Percentiles rank a stretch among this genome's conserved stretches.
These are phyloP conservation scores for Aureobasidium sp. DNA, from an alignment of 2,329 filamentous ascomycete genomes.

Conservation along the genomic window DNA sequence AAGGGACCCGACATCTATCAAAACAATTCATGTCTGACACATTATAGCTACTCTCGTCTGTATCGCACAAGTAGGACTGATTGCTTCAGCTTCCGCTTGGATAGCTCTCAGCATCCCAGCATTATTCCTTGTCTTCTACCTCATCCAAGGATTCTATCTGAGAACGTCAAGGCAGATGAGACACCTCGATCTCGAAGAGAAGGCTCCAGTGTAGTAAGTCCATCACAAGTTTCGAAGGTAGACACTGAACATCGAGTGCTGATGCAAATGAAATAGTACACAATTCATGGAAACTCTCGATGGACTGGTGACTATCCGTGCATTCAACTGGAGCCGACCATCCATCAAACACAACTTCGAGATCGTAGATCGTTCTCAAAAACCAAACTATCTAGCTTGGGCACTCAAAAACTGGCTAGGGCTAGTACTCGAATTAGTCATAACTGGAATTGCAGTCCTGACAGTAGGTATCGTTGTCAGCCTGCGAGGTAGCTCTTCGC, in stretches of 20 bases:
- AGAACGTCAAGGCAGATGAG: constrained; percentile 44
- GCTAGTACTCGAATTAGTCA: constrained; percentile 35
- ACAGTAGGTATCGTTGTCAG: constrained; percentile 29
- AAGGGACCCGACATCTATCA: neutral
- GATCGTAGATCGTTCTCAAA: constrained; percentile 37
- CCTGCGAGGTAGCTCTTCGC: constrained; percentile 37
- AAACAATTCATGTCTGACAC: neutral
- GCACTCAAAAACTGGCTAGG: constrained; percentile 40
- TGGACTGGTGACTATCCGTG: constrained; percentile 45
- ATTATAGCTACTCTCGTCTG: neutral
- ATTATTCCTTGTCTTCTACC: constrained; percentile 32
- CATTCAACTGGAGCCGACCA: constrained; percentile 43
- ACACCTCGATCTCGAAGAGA: constrained; percentile 47
- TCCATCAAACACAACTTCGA: constrained; percentile 33
- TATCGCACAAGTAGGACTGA: constrained; percentile 24
- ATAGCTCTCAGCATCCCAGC: constrained; percentile 36
- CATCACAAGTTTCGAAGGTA: no score
- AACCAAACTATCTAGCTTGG: constrained; percentile 40
- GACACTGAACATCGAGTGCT: neutral
- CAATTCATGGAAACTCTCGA: constrained; percentile 46
- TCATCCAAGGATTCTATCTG: constrained; percentile 42
- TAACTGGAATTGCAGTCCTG: constrained; percentile 28
- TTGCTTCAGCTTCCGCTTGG: constrained; percentile 35
- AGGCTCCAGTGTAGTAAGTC: constrained; percentile 39
- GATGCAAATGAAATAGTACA: constrained; percentile 22